phyloP scores from a whole-genome alignment of 441 rosid species.

The Bruguiera hainesii region DNA sequence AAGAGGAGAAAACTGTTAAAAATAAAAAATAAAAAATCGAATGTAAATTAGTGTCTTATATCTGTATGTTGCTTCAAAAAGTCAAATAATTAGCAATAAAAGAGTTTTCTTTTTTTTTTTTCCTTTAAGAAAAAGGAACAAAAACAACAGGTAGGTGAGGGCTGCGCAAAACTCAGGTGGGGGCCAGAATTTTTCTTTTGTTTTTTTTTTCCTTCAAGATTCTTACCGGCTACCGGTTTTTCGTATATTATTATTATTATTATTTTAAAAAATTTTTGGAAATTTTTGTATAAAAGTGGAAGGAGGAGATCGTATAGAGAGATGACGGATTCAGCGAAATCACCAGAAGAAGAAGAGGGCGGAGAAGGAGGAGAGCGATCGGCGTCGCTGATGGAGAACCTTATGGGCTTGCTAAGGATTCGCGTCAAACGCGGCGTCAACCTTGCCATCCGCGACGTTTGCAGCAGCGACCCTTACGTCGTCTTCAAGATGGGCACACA shows the following conservation, averaged over 20 bases:
- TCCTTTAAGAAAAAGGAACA: background rate
- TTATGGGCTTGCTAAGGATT: conserved; percentile 75
- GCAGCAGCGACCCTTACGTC: conserved; percentile 88
- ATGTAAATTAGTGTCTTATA: background rate
- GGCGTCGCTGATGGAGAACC: conserved; percentile 53
- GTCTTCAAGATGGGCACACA: conserved; percentile 79
- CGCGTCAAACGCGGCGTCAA: conserved; percentile 76
- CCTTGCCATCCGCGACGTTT: conserved; percentile 90
- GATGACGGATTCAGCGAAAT: conserved; percentile 17
- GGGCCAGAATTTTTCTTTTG: background rate
- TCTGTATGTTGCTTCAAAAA: background rate
- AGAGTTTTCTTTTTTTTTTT: background rate
- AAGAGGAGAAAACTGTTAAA: background rate
- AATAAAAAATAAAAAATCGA: background rate
- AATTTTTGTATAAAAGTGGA: background rate
- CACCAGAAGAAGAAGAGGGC: background rate
- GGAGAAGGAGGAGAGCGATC: background rate
- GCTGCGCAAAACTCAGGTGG: background rate
- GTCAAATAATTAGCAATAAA: background rate
- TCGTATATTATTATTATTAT: no score
- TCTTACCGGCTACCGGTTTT: no score
- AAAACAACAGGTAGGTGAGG: background rate
- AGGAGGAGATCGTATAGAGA: background rate
- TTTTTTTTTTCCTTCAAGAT: background rate
- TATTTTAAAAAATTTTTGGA: no score